phyloP scores from a whole-genome alignment of 1,139 yeast genomes.

The Zygotorulaspora mrakii region DNA sequence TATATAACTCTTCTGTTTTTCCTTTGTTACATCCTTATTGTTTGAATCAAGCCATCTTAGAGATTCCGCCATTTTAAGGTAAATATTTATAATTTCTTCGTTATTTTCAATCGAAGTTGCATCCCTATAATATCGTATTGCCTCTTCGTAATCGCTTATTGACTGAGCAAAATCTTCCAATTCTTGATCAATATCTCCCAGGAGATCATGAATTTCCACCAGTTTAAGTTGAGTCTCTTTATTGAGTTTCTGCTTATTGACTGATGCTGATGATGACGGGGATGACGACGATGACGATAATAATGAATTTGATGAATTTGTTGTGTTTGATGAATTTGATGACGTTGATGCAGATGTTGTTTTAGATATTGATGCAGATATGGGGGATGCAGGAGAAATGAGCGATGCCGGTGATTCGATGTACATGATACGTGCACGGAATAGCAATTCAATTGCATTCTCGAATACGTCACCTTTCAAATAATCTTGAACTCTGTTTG shows the following conservation, averaged over 20 bases:
- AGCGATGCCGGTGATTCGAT: slow-evolving; percentile 13
- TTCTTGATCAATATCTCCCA: slow-evolving; percentile 78
- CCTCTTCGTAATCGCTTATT: slow-evolving; percentile 19
- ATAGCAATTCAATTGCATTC: slow-evolving; percentile 18
- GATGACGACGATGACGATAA: slow-evolving; percentile 39
- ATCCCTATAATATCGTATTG: slow-evolving; percentile 35
- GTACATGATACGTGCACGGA: slow-evolving; percentile 19
- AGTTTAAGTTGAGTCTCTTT: slow-evolving; percentile 45
- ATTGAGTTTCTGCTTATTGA: slow-evolving; percentile 64
- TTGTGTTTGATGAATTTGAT: slow-evolving; percentile 8
- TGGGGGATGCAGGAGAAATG: slow-evolving; percentile 5
- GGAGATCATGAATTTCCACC: slow-evolving; percentile 70
- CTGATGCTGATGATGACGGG: slow-evolving; percentile 73
- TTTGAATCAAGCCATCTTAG: slow-evolving; percentile 38
- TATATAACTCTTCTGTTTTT: slow-evolving; percentile 51
- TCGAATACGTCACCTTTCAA: slow-evolving; percentile 18
- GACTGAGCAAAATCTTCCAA: slow-evolving; percentile 24
- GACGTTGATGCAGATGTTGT: slow-evolving; percentile 1
- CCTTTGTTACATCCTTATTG: slow-evolving; percentile 46
- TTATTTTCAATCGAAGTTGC: slow-evolving; percentile 25
- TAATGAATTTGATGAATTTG: slow-evolving; percentile 51
- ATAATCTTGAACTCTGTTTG: slow-evolving; percentile 8
- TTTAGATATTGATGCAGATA: background rate
- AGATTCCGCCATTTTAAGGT: slow-evolving; percentile 49
- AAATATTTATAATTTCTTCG: slow-evolving; percentile 69